Evolutionary conservation across 2,329 filamentous ascomycete genomes (phyloP).

Genomic region (Huntiella omanensis): DNA sequence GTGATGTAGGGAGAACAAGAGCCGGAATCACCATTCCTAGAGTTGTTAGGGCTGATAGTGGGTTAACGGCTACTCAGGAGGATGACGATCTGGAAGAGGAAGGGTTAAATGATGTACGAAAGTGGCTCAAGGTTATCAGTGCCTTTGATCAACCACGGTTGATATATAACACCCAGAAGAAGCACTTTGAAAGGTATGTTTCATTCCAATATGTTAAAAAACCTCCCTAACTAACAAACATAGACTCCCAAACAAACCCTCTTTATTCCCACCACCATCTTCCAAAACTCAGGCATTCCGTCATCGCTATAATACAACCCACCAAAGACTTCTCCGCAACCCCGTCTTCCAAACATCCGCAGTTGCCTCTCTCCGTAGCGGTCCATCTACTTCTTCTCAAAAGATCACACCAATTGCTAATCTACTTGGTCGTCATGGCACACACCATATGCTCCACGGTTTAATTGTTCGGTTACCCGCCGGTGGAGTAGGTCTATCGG

Average conservation of each 20-base stretch:
- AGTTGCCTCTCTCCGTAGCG: slow-evolving; percentile 40
- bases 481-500: slow-evolving; percentile 64
- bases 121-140: slow-evolving; percentile 67
- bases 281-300: slow-evolving; percentile 76
- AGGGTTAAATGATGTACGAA: slow-evolving; percentile 46
- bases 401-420: slow-evolving; percentile 75
- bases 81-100: slow-evolving; percentile 39
- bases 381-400: slow-evolving; percentile 45
- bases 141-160: slow-evolving; percentile 74
- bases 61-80: slow-evolving; percentile 36
- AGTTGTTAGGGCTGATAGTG: slow-evolving; percentile 34
- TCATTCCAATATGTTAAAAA: background rate
- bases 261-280: slow-evolving; percentile 54
- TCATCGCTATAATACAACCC: slow-evolving; percentile 78
- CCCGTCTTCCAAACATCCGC: slow-evolving; percentile 78
- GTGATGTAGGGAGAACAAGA: slow-evolving; percentile 34
- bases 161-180: slow-evolving; percentile 60
- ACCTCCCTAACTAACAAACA: slow-evolving; percentile 9
- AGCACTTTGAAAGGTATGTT: slow-evolving; percentile 65
- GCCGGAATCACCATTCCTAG: slow-evolving; percentile 22
- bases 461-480: slow-evolving; percentile 66
- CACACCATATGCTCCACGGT: slow-evolving; percentile 69
- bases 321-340: slow-evolving; percentile 80
- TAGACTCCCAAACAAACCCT: slow-evolving; percentile 44
- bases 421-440: slow-evolving; percentile 60